Base-by-base conservation (phyloP, 495 filamentous ascomycete genomes). In the Hypoxylon cercidicola region DNA sequence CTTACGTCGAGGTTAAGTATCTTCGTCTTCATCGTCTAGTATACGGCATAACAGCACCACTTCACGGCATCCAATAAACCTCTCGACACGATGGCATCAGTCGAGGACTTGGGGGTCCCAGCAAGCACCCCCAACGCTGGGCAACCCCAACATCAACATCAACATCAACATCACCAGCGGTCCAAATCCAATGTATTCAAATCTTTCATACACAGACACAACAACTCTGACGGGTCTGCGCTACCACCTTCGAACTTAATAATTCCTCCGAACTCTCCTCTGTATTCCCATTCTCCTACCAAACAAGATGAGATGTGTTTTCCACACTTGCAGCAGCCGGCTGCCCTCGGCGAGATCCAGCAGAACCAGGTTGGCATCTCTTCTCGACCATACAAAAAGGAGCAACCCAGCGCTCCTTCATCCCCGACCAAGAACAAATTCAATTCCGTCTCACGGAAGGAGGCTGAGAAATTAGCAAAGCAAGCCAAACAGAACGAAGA, bases 381-480 rank as follows among this genome's bases (percentile, higher is more conserved):
- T 19, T 66, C 72, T 34, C 63, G 75, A 54, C 76, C 80, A 25
- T 76, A 77, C 20, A 76, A 70, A 30, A 80, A 80, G 45, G 56
- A 69, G 15, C 58, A 54, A 50, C 37, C 63, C 20, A 75, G 70
- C 47, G 66, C 77, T 49, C 66, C 84, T 40, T 79, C 71, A 6
- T 79, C 79, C 23, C 77, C 79, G 0, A 70, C 86, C 62, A 92
- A 90, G 78, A 88, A 85, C 63, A 86, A 84, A 0, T 85, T 89
- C 64, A 88, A 88, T 59, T 84, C 85, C 16, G 82, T 90, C 0
- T 90, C 89, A 12, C 74, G 74, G 6, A 85, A 76, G 62, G 86
- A 89, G 81, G 79, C 74, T 76, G 84, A 56, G 83, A 87, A 71
- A 77, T 75, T 63, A 45, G 70, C 60, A 76, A 84, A 72, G 76